phyloP scores from a whole-genome alignment of 805 yeast species.

The Metschnikowia continentalis region DNA sequence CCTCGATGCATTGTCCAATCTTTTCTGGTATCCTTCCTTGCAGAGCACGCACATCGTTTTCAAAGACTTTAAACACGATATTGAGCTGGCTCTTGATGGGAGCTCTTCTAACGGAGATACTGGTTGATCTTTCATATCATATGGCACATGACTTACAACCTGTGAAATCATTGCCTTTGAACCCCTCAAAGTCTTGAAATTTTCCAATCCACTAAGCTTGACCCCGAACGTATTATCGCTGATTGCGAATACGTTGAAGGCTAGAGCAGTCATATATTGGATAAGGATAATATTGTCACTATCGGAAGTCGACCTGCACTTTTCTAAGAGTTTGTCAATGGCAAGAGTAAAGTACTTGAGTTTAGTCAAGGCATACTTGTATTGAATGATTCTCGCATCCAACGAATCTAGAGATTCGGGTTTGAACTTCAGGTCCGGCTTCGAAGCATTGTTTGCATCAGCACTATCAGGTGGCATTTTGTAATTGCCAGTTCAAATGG shows the following conservation, averaged over 20 bases:
- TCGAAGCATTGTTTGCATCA: background rate
- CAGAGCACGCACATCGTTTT: conserved; percentile 25
- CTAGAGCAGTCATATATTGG: conserved; percentile 32
- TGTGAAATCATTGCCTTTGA: conserved; percentile 27
- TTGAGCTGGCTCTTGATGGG: conserved; percentile 23
- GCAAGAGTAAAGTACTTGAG: conserved; percentile 30
- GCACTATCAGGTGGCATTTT: background rate
- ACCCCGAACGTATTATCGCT: conserved; percentile 30
- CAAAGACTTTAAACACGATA: conserved; percentile 25
- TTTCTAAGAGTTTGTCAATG: conserved; percentile 9
- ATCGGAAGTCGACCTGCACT: background rate
- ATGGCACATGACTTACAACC: conserved; percentile 37
- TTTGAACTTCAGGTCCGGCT: background rate
- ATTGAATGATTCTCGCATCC: conserved; percentile 59
- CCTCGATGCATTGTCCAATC: conserved; percentile 27
- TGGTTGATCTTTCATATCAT: conserved; percentile 35
- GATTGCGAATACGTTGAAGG: conserved; percentile 33
- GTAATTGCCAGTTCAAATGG: background rate
- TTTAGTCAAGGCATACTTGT: conserved; percentile 49
- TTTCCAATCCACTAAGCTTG: conserved; percentile 26
- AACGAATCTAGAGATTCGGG: conserved; percentile 31
- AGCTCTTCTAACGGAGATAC: conserved; percentile 29
- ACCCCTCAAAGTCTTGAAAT: conserved; percentile 25
- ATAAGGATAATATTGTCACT: conserved; percentile 22
- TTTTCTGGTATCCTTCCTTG: conserved; percentile 36